Conservation (phyloP, 179 eudicot species). For the Silene vulgaris region DNA sequence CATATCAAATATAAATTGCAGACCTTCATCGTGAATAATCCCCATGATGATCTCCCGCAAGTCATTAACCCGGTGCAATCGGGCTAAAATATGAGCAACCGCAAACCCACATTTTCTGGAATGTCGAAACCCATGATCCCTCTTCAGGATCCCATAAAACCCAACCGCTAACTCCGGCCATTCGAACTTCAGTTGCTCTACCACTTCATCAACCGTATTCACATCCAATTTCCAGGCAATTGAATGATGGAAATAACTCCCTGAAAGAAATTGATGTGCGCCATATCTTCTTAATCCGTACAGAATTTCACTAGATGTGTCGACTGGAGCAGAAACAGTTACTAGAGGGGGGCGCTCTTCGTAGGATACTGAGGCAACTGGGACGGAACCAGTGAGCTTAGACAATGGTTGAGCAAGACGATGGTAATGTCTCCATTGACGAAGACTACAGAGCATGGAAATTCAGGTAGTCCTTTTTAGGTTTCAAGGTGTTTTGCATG, state of each 20-base stretch:
- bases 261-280: conserved; percentile 12
- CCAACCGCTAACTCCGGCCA: conserved; percentile 37
- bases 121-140: conserved; percentile 46
- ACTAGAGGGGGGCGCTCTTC: conserved; percentile 15
- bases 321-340: neutral
- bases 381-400: conserved; percentile 31
- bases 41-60: conserved; percentile 34
- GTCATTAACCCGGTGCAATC: conserved; percentile 31
- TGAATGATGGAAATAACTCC: conserved; percentile 23
- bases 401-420: conserved; percentile 28
- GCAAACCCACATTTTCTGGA: conserved; percentile 39
- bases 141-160: conserved; percentile 41
- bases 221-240: conserved; percentile 27
- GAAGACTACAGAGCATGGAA: conserved; percentile 34
- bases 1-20: neutral
- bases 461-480: neutral
- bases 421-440: conserved; percentile 25
- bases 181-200: conserved; percentile 28
- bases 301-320: conserved; percentile 26
- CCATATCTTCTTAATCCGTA: conserved; percentile 30
- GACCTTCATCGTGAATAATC: conserved; percentile 58
- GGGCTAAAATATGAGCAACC: conserved; percentile 58
- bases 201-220: conserved; percentile 36
- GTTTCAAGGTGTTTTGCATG: conserved; percentile 28
- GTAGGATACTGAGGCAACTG: conserved; percentile 23